Evolutionary conservation across 306 rosid species (phyloP).

Genomic region (Cucumis melo): DNA sequence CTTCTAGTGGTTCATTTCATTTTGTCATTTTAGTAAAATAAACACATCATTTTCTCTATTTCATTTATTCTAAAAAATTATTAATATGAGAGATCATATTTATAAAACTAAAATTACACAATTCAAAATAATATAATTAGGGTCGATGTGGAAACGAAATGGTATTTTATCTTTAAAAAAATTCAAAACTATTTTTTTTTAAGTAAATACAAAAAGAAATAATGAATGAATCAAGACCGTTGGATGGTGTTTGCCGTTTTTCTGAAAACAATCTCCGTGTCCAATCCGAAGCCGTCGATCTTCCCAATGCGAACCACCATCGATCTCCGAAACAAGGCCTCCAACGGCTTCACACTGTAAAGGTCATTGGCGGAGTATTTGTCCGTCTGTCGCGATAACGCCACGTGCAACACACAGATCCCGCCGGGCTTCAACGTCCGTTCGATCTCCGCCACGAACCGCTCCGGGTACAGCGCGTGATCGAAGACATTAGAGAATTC

Average conservation of each 20-base stretch:
- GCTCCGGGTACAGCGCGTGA: conserved; percentile 74
- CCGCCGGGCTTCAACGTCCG: conserved; percentile 70
- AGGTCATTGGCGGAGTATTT: conserved; percentile 87
- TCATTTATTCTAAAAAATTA: no score
- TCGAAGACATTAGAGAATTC: conserved; percentile 96
- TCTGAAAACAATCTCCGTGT: conserved; percentile 61
- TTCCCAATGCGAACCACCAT: conserved; percentile 35
- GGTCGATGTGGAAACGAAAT: no score
- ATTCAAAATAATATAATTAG: no score
- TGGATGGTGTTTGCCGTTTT: conserved; percentile 25
- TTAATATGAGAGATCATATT: no score
- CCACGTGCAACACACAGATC: conserved; percentile 71
- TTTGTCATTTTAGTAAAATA: no score
- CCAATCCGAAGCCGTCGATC: conserved; percentile 80
- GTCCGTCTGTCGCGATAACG: conserved; percentile 46
- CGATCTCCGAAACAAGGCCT: conserved; percentile 32
- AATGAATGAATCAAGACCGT: not conserved
- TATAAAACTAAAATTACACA: no score
- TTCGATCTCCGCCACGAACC: conserved; percentile 69
- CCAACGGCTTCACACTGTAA: conserved; percentile 51
- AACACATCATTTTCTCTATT: no score
- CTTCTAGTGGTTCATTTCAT: not conserved
- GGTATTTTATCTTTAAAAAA: not conserved
- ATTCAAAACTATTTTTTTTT: not conserved
- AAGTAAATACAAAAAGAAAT: not conserved